Evolutionary conservation across 257 asterid genomes (phyloP), one percentile per base, ranked within the genome.

Genomic region (Pogostemon cablin): DNA sequence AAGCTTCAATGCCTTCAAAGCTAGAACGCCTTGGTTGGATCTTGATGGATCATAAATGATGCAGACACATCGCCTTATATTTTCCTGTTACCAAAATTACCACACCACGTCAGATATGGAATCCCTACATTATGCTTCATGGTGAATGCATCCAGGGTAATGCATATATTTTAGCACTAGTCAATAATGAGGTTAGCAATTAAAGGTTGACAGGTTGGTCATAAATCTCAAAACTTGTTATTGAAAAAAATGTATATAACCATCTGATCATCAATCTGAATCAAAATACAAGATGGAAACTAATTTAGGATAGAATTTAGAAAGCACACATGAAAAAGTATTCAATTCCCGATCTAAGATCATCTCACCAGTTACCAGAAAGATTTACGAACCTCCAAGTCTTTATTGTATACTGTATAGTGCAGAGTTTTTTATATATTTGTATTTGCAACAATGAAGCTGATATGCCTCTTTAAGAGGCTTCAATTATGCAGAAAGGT

Each of bases 21-120:
- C 99, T 49, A 91, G 84, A 80, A 95, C 96, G 46, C 99, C 99
- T 78, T 89, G 99, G 82, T 83, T 95, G 76, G 99, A 84, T 81
- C 96, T 88, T 54, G 99, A 95, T 65, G 99, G 99, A 83, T 95
- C 98, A 59, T 95, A 95, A 59, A 95, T 92, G 65, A 95, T 89
- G 85, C 99, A 91, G 20, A 95, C 98, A 75, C 99, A 95, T 3
- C 97, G 85, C 56, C 88, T 89, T 48, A 95, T 89, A 80, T 95
- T 95, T 80, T 95, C 99, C 96, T 93, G 91, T 65, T 81, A 77
- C 41, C 72, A 81, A 60, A 70, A 72, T 17, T 35, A 65, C 56
- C 6, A 39, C 40, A 46, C 38, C n/a, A 60, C 20, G 10, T 75
- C 43, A 79, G 42, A 56, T 7, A 54, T 11, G 25, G 5, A 25